Conservation (phyloP, 768 basidiomycete genomes). For the Lentinula edodes region DNA sequence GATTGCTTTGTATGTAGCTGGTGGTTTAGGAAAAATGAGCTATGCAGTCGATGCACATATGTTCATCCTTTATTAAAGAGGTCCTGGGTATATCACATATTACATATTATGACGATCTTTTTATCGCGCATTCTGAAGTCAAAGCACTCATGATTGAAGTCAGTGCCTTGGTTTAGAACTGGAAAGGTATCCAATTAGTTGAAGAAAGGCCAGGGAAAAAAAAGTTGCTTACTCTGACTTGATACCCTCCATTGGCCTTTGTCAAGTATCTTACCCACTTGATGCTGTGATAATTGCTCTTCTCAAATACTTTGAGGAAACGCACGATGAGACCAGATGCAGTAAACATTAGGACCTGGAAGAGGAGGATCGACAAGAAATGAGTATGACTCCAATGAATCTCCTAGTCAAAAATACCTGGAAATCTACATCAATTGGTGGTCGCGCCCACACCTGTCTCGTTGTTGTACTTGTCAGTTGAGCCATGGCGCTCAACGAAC, state of each 20-base stretch:
- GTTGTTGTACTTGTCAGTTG: conserved; percentile 83
- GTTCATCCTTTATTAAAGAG: no score
- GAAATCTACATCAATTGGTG: conserved; percentile 97
- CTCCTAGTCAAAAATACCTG: conserved; percentile 30
- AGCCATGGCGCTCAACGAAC: conserved; percentile 78
- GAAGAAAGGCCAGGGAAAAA: conserved; percentile 5
- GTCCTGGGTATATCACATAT: no score
- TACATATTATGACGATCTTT: no score
- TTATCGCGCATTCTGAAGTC: no score
- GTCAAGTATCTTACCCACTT: conserved; percentile 96
- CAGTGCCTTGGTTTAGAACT: not conserved
- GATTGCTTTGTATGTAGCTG: no score
- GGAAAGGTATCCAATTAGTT: not conserved
- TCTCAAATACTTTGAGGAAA: conserved; percentile 98
- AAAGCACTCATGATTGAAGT: not conserved
- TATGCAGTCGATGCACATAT: no score
- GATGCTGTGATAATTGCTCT: conserved; percentile 87
- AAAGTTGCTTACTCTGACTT: conserved; percentile 72
- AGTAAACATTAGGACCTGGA: conserved; percentile 89
- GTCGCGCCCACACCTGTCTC: conserved; percentile 95
- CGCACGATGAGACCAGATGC: conserved; percentile 93
- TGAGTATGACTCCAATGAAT: not conserved
- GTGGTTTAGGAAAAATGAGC: no score
- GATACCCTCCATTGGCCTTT: conserved; percentile 90
- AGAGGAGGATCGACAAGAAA: not conserved